Percentiles rank a stretch among this genome's conserved stretches.
Evolutionary conservation across 2,329 filamentous ascomycete genomes (phyloP).

Genomic region (Colletotrichum shisoi): DNA sequence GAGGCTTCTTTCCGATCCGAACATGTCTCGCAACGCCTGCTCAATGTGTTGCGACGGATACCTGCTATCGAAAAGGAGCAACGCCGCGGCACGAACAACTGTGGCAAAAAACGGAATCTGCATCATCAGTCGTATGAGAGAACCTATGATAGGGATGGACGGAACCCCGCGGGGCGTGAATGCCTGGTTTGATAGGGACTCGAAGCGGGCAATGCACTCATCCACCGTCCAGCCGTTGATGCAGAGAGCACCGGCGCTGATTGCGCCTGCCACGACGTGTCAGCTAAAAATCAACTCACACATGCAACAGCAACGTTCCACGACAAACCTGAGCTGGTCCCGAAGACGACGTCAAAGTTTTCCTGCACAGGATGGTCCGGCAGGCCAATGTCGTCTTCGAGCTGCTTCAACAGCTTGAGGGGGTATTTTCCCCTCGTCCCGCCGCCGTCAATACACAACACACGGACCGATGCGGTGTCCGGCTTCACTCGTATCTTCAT

Average conservation of each 20-base stretch:
- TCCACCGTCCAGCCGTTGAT: slow-evolving; percentile 20
- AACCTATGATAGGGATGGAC: background rate
- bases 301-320: background rate
- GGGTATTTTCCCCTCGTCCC: slow-evolving; percentile 45
- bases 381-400: slow-evolving; percentile 42
- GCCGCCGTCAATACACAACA: slow-evolving; percentile 41
- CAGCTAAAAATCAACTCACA: background rate
- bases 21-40: slow-evolving; percentile 9
- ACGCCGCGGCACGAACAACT: background rate
- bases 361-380: background rate
- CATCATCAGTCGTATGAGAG: slow-evolving; percentile 13
- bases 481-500: slow-evolving; percentile 18
- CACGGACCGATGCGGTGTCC: background rate
- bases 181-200: slow-evolving; percentile 2
- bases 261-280: background rate
- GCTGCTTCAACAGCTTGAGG: slow-evolving; percentile 44
- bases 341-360: slow-evolving; percentile 24
- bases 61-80: slow-evolving; percentile 8
- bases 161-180: slow-evolving; percentile 12
- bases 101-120: slow-evolving; percentile 11
- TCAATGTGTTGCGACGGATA: slow-evolving; percentile 22
- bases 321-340: slow-evolving; percentile 12
- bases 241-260: slow-evolving; percentile 10
- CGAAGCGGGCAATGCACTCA: slow-evolving; percentile 15
- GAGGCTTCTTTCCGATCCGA: slow-evolving; percentile 5